A percentile compares a stretch with the other conserved stretches of the same genome.
Conservation (phyloP, 495 filamentous ascomycete species). For the Penicillium atrosanguineum region DNA sequence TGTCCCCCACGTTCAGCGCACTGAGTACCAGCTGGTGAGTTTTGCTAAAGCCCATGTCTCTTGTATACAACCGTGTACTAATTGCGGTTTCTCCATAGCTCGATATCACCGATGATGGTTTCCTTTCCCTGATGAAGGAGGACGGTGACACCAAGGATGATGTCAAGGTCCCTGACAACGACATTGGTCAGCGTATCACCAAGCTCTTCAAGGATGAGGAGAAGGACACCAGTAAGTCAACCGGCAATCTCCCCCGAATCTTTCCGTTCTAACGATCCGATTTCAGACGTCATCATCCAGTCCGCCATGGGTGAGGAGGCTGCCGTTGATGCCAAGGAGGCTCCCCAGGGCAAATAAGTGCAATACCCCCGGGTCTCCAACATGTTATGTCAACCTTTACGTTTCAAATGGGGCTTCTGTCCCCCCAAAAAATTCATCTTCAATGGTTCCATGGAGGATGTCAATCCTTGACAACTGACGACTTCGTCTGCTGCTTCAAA, state of each 20-base stretch:
- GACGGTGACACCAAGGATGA: conserved; percentile 86
- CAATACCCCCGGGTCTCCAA: conserved; percentile 24
- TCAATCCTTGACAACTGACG: conserved; percentile 29
- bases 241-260: neutral
- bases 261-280: conserved; percentile 5
- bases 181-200: conserved; percentile 76
- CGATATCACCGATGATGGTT: conserved; percentile 85
- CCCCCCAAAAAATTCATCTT: conserved; percentile 27
- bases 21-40: conserved; percentile 92
- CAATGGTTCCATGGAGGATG: conserved; percentile 32
- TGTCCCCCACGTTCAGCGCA: conserved; percentile 85
- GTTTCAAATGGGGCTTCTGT: conserved; percentile 28
- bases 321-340: conserved; percentile 92
- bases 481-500: conserved; percentile 19
- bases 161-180: conserved; percentile 88
- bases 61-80: neutral
- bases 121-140: conserved; percentile 82
- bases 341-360: conserved; percentile 46
- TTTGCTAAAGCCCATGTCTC: neutral
- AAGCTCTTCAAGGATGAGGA: conserved; percentile 71
- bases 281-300: conserved; percentile 80
- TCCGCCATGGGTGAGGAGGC: conserved; percentile 94
- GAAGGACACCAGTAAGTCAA: conserved; percentile 78
- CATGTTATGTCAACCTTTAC: conserved; percentile 35
- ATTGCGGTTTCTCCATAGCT: conserved; percentile 49